phyloP scores from a whole-genome alignment of 805 yeast species.

The Lipomyces yamanashiensis region DNA sequence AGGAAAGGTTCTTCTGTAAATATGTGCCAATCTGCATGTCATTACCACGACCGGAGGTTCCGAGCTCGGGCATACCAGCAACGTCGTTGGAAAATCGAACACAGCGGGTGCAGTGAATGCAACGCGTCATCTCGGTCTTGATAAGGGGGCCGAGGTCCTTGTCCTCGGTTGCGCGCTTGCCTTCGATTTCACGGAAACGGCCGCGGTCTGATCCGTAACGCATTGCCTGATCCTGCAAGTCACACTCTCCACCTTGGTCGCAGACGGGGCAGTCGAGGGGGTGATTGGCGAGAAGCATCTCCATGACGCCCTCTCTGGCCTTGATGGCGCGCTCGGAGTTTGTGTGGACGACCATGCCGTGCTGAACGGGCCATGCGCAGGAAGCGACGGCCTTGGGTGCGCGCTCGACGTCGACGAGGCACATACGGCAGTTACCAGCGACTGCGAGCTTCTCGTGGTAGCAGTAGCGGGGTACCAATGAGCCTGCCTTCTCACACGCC shows the following conservation, averaged over 20 bases:
- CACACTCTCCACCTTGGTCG: conserved; percentile 96
- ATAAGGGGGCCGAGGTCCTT: conserved; percentile 88
- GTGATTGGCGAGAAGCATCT: conserved; percentile 84
- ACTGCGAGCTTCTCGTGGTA: conserved; percentile 88
- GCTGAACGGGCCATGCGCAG: conserved; percentile 89
- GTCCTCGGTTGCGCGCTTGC: conserved; percentile 89
- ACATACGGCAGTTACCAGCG: conserved; percentile 94
- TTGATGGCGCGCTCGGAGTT: conserved; percentile 75
- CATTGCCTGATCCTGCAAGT: conserved; percentile 82
- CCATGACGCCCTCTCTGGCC: conserved; percentile 89
- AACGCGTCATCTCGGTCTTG: conserved; percentile 89
- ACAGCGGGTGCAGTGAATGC: conserved; percentile 91
- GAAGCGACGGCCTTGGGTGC: conserved; percentile 90
- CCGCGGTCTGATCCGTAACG: conserved; percentile 85
- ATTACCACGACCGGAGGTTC: conserved; percentile 88
- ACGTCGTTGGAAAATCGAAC: conserved; percentile 87
- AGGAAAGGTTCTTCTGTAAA: conserved; percentile 79
- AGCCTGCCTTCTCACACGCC: conserved; percentile 91
- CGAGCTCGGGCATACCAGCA: conserved; percentile 91
- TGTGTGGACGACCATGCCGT: conserved; percentile 86
- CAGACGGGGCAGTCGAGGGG: conserved; percentile 92
- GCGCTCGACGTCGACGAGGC: conserved; percentile 85
- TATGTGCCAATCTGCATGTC: conserved; percentile 92
- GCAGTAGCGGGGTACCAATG: conserved; percentile 84
- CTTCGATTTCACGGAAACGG: conserved; percentile 76